phyloP scores from a whole-genome alignment of 2,329 filamentous ascomycete genomes.

The Apiospora arundinis region DNA sequence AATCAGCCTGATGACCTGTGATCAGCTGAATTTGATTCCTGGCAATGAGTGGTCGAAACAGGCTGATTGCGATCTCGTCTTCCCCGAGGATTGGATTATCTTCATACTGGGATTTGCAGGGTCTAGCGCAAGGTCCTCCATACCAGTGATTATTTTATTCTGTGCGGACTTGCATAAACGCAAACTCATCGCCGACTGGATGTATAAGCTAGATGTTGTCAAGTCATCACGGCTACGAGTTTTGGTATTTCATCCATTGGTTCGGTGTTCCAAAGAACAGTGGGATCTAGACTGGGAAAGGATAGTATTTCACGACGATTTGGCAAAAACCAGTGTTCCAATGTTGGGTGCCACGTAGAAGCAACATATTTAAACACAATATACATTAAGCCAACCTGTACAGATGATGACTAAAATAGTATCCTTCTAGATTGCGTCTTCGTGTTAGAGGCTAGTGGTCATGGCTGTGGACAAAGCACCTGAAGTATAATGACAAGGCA shows the following conservation, averaged over 20 bases:
- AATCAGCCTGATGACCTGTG: background rate
- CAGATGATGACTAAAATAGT: too few relatives aligned
- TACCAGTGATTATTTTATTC: background rate
- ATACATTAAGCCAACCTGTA: too few relatives aligned
- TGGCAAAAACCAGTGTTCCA: too few relatives aligned
- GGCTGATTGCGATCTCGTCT: too few relatives aligned
- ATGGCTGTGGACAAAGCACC: too few relatives aligned
- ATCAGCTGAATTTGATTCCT: background rate
- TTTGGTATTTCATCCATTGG: background rate
- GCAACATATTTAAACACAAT: too few relatives aligned
- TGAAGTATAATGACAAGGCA: background rate
- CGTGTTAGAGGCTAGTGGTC: too few relatives aligned
- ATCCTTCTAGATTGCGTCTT: too few relatives aligned
- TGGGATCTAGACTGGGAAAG: background rate
- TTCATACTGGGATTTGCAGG: background rate
- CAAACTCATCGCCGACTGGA: background rate
- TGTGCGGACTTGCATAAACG: background rate
- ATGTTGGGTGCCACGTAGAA: too few relatives aligned
- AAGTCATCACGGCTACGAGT: background rate
- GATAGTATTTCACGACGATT: too few relatives aligned
- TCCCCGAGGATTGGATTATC: background rate
- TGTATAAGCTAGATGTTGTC: background rate
- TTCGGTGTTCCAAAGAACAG: accelerated
- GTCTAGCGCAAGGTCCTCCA: background rate
- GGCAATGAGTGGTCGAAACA: too few relatives aligned